Conservation (phyloP, 768 basidiomycete species). For the Russula earlei region DNA sequence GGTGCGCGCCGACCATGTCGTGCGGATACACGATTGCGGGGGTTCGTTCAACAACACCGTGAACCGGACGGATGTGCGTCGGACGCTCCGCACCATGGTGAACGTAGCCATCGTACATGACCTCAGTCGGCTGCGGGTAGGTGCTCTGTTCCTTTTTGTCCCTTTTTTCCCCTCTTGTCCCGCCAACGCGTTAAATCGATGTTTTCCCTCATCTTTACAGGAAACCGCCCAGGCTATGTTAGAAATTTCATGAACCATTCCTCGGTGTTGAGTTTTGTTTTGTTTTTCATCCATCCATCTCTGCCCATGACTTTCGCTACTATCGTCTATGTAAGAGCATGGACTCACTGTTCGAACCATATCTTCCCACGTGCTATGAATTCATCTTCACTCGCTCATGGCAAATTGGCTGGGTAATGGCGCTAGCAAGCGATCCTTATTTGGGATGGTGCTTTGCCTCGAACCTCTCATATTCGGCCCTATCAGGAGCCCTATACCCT, state of each 20-base stretch:
- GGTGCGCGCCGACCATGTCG: slow-evolving; percentile 82
- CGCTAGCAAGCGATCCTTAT: neutral
- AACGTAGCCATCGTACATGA: slow-evolving; percentile 75
- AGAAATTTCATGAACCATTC: slow-evolving; percentile 5
- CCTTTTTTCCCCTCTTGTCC: too few relatives aligned
- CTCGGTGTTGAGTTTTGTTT: too few relatives aligned
- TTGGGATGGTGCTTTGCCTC: neutral
- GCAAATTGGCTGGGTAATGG: neutral
- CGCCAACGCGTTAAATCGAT: neutral
- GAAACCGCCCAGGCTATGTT: slow-evolving; percentile 16
- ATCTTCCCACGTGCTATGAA: neutral
- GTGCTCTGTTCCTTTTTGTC: slow-evolving; percentile 17
- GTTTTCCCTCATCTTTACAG: neutral
- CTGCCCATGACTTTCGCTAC: neutral
- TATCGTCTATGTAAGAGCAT: too few relatives aligned
- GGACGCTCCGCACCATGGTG: slow-evolving; percentile 70
- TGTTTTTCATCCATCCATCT: neutral
- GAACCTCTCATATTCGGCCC: too few relatives aligned
- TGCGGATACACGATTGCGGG: slow-evolving; percentile 80
- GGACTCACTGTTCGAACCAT: neutral
- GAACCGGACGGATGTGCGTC: slow-evolving; percentile 60
- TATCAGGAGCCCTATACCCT: too few relatives aligned
- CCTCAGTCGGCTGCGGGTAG: slow-evolving; percentile 56
- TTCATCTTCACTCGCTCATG: neutral
- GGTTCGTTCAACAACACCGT: slow-evolving; percentile 69